Conservation (phyloP, 768 basidiomycete genomes). For the Stropharia rugosoannulata region DNA sequence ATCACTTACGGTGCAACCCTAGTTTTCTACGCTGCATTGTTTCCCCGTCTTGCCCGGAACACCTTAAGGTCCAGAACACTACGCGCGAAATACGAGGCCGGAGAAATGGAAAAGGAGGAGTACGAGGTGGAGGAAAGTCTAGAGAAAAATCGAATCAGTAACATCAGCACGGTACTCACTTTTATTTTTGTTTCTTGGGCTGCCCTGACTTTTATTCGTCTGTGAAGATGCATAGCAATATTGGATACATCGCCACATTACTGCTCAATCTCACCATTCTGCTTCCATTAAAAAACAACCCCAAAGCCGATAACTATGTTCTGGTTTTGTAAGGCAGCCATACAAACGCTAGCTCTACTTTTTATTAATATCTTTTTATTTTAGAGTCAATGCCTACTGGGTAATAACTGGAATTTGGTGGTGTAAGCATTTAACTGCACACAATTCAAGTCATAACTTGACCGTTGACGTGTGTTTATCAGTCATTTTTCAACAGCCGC, state of each 20-base stretch:
- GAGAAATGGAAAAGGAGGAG: constrained; percentile 57
- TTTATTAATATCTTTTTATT: constrained; percentile 19
- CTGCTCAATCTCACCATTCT: constrained; percentile 70
- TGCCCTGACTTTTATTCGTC: not conserved
- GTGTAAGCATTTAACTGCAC: constrained; percentile 50
- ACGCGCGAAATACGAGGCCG: constrained; percentile 53
- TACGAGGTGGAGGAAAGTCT: constrained; percentile 76
- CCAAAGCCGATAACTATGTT: constrained; percentile 73
- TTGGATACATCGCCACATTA: constrained; percentile 68
- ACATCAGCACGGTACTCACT: constrained; percentile 68
- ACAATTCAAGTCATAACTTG: not conserved
- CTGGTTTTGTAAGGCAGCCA: constrained; percentile 54
- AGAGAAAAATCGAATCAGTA: constrained; percentile 84
- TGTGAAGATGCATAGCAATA: constrained; percentile 67
- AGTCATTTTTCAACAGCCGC: constrained; percentile 86
- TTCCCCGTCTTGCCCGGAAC: constrained; percentile 81
- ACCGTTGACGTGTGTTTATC: not conserved
- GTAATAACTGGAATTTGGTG: constrained; percentile 84
- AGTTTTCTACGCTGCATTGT: constrained; percentile 77
- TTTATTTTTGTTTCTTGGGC: not conserved
- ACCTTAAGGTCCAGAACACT: constrained; percentile 61
- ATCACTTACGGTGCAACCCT: constrained; percentile 78
- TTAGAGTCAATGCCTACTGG: constrained; percentile 73
- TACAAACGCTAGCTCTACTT: not conserved
- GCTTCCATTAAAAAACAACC: constrained; percentile 56